Conservation (phyloP, 2,329 filamentous ascomycete genomes). For the Mollisia scopiformis region DNA sequence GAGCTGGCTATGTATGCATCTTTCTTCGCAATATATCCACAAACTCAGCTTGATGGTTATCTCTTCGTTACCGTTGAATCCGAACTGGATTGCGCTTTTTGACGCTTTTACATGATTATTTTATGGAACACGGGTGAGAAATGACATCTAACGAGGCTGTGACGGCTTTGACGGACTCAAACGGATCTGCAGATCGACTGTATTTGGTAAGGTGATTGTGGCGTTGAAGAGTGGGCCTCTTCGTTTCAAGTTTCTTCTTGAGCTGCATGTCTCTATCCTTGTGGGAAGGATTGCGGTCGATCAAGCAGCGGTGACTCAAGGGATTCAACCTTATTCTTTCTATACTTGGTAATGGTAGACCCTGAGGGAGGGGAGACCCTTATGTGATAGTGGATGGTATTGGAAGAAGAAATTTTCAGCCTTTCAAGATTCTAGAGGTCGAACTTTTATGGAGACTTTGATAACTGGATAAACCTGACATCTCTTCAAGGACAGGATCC, state of each 20-base stretch:
- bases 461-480: too few species aligned
- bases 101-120: background rate
- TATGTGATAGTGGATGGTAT: too few species aligned
- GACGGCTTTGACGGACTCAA: background rate
- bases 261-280: background rate
- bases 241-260: slow-evolving; percentile 1
- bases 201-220: background rate
- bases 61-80: background rate
- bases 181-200: background rate
- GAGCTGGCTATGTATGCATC: background rate
- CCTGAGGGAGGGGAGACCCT: background rate
- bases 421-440: too few species aligned
- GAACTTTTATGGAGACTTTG: too few species aligned
- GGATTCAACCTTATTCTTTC: background rate
- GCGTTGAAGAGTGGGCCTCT: background rate
- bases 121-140: background rate
- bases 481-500: background rate
- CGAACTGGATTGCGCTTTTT: background rate
- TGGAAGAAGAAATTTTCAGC: background rate
- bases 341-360: background rate
- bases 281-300: background rate
- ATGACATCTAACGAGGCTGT: background rate
- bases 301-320: background rate
- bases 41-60: background rate
- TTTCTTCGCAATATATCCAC: background rate